Evolutionary conservation across 768 basidiomycete genomes (phyloP).

Genomic region (Psilocybe cyanescens): DNA sequence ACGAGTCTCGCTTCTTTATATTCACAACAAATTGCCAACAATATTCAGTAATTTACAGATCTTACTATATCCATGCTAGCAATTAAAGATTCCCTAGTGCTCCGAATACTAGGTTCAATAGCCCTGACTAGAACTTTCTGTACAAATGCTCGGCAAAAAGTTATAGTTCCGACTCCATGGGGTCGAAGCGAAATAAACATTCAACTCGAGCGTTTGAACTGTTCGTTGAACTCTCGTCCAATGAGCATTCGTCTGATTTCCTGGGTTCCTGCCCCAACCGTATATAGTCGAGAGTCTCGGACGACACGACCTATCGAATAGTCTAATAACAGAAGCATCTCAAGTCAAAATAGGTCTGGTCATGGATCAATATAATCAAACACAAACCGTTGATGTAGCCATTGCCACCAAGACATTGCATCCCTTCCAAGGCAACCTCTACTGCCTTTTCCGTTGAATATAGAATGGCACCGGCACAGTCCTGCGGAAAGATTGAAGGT

Average conservation of each 20-base stretch:
- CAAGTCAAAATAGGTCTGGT: too few species aligned
- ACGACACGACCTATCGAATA: conserved; percentile 89
- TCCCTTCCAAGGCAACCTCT: conserved; percentile 88
- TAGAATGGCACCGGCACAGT: conserved; percentile 93
- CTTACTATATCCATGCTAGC: too few species aligned
- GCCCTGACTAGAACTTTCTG: too few species aligned
- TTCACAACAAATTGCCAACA: too few species aligned
- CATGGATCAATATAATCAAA: not conserved
- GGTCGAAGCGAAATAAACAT: not conserved
- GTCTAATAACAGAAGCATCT: conserved; percentile 48
- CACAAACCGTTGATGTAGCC: conserved; percentile 88
- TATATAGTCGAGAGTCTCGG: conserved; percentile 86
- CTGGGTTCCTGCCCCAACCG: conserved; percentile 96
- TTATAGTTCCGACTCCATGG: too few species aligned
- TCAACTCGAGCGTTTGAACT: conserved; percentile 39
- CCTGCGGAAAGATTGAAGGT: conserved; percentile 47
- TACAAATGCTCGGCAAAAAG: too few species aligned
- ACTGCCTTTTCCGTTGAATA: conserved; percentile 93
- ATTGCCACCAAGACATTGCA: conserved; percentile 95
- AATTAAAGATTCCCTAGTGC: too few species aligned
- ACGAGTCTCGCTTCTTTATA: too few species aligned
- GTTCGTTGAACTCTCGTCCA: conserved; percentile 88
- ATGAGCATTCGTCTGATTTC: conserved; percentile 95
- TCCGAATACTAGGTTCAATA: too few species aligned
- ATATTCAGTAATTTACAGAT: too few species aligned